A percentile compares a stretch with the other conserved stretches of the same genome.
Evolutionary conservation across 805 yeast genomes (phyloP).

Genomic region (Cyberlindnera euphorbiiphila): DNA sequence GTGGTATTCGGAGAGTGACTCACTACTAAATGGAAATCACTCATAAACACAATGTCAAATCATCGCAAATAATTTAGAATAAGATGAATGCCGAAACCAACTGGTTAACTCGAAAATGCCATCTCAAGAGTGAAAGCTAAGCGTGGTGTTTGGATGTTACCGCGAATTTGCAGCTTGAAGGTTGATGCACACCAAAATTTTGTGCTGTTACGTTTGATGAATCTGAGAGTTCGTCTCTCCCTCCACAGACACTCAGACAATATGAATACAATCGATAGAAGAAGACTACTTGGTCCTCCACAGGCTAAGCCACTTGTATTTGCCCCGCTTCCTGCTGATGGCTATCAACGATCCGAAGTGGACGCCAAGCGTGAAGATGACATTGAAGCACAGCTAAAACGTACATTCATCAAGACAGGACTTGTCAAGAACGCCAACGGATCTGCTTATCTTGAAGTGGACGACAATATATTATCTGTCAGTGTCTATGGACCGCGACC

Average conservation of each 20-base stretch:
- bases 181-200: too few relatives aligned
- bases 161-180: not conserved
- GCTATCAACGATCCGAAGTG: conserved; percentile 10
- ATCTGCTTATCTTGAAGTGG: conserved; percentile 73
- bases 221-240: too few relatives aligned
- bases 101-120: too few relatives aligned
- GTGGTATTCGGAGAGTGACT: not conserved
- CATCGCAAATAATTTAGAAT: too few relatives aligned
- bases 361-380: conserved; percentile 19
- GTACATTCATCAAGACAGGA: conserved; percentile 58
- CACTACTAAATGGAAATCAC: not conserved
- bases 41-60: too few relatives aligned
- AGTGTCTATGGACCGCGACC: conserved; percentile 91
- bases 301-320: conserved; percentile 54
- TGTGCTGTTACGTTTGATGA: too few relatives aligned
- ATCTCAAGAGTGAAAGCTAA: too few relatives aligned
- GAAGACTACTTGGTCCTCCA: conserved; percentile 82
- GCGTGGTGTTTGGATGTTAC: conserved; percentile 1
- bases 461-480: conserved; percentile 43
- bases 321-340: conserved; percentile 24
- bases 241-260: too few relatives aligned
- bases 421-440: conserved; percentile 73
- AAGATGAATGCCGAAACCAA: too few relatives aligned
- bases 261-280: conserved; percentile 51
- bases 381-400: conserved; percentile 30